Base-by-base conservation (phyloP, 768 basidiomycete species). In the Sporobolomyces roseus region DNA sequence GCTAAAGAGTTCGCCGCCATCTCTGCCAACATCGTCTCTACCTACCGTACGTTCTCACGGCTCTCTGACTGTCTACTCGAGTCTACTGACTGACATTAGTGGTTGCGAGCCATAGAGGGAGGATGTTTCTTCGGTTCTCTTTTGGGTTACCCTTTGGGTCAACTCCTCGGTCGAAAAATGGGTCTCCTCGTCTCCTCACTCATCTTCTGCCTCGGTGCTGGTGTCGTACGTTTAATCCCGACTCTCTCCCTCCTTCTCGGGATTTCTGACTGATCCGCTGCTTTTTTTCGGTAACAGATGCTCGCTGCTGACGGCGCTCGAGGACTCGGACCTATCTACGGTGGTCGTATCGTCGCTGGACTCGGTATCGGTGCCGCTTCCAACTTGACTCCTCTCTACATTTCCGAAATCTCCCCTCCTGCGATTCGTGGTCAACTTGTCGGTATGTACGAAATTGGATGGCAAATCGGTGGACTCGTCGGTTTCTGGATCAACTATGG, bases 111-210 rank as follows among this genome's bases (percentile, higher is more conserved):
- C 23, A 48, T 45, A 60, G 58, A 74, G 36, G 88, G 87, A 23
- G 90, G 90, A 68, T 91, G 89, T 45, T 90, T 91, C 82, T 85
- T 89, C 72, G 90, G 77, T 60, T 76, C 86, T 25, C 81, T 89
- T 70, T 64, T 80, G 54, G 83, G 80, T 36, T 82, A 81, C 63
- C 84, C 83, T 61, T 51, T 84, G 10, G 87, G 85, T 1, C 87
- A 87, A 74, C 73, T 81, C 58, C 75, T 85, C 53, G 85, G 85
- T 48, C 83, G 85, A 69, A 81, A 79, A 65, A 74, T 73, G 41
- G 83, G 82, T 66, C 80, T 86, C 72, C 79, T 85, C 25, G 12
- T 65, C 33, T 79, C 84, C 19, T 80, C 79, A 64, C 2, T 81
- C 43, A 76, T 85, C 77, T 90, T 88, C 81, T 79, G 73, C 56